Evolutionary conservation across 2,329 filamentous ascomycete species (phyloP), one percentile per base, ranked within the genome.

Genomic region (Clarireedia homoeocarpa): DNA sequence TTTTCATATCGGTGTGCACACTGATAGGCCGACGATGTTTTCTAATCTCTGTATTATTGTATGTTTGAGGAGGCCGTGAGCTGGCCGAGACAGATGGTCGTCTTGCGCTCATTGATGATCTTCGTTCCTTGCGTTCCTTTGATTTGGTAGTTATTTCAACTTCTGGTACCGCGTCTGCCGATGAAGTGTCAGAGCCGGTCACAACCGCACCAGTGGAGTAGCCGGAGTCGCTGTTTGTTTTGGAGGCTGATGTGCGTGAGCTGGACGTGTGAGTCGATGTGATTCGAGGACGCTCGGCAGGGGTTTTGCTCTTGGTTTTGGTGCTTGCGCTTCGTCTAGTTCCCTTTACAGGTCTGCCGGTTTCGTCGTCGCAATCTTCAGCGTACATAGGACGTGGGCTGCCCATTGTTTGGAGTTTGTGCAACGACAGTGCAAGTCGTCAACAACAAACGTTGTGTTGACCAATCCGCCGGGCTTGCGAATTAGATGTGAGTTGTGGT

Each of bases 301-400:
- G 26, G 27, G 15, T 58, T 46, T 60, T 61, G 30, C 58, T 55
- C 51, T 59, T 63, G 45, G 62, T 58, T 57, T 52, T 55, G 51
- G 58, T 57, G 26, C 24, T 30, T 17, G 46, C 66, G 53, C 58
- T 61, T 34, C 58, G 61, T 50, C 63, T 50, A 45, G 59, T 65
- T 7, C 57, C 62, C 52, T 56, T 60, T 42, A 66, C 52, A 30
- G 58, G 45, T 47, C 50, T 58, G 15, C 63, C 63, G 12, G 59
- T 58, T 10, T 57, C 51, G 50, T 66, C 66, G 44, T 66, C 66
- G 51, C 59, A 53, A 27, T 67, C 65, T 36, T 64, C 64, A 23
- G 62, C 54, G 55, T 65, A 67, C 34, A 62, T 63, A n/a, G 64
- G 61, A 45, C 59, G 59, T 44, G 63, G 61, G 34, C 39, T 23